Evolutionary conservation across 176 grass and related monocot genomes (phyloP), one percentile per base, ranked within the genome.

Genomic region (Areca catechu): DNA sequence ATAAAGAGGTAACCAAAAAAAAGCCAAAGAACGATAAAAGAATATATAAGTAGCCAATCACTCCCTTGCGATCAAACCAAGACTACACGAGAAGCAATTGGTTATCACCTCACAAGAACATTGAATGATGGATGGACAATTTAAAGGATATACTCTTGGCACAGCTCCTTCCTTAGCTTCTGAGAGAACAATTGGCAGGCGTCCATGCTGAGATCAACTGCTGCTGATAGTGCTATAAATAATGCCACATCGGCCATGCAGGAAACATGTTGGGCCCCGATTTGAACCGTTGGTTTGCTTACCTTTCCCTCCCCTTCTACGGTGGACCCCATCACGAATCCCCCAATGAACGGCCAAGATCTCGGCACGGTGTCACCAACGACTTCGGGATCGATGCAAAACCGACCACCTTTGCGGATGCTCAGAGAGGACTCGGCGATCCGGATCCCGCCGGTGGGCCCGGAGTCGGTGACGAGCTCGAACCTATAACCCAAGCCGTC

Each of bases 321-420:
- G 62, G 81, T 88, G 4, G 84, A 89, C 0, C 84, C 78, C 84
- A 98, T 92, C 60, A 98, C 93, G 82, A 98, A 97, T 27, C 92
- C 87, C 48, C 79, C 72, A 22, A 18, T 43, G 68, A 78, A 83
- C 47, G 76, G 84, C 84, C 84, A 78, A 12, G 71, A 43, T 1
- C 58, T 68, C 21, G 57, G 63, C 4, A 50, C 61, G 17, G n/a
- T 48, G 53, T 76, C 85, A 4, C 50, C 69, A 56, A 77, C 69
- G 50, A 71, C 79, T 66, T 65, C 49, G 24, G 78, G 58, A 51
- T 82, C 86, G 54, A 97, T 91, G 20, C 84, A 77, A 66, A 97
- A 92, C 29, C 80, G 72, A 3, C 93, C 93, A 19, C 93, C 93
- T 68, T 79, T 85, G 69, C 77, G 89, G 23, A 82, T 25, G 55